Conservation (phyloP, 345 rosid genomes). For the Pistacia vera region DNA sequence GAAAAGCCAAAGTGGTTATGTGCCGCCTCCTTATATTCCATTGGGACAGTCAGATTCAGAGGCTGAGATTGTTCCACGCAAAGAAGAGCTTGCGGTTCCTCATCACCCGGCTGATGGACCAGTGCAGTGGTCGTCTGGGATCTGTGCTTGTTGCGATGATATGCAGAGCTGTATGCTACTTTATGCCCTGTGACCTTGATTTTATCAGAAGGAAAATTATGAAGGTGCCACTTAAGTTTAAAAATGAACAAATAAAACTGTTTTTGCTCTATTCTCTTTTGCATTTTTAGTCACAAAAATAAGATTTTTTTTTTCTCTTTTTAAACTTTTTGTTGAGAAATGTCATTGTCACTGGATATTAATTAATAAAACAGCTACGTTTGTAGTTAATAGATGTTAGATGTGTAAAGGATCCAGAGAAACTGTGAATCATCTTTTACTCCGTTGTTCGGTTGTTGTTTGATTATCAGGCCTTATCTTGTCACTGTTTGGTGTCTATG, state of each 20-base stretch:
- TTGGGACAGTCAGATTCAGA: constrained; percentile 63
- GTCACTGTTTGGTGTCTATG: neutral
- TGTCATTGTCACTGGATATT: neutral
- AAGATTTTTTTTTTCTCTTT: neutral
- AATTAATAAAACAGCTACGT: neutral
- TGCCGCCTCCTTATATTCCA: constrained; percentile 83
- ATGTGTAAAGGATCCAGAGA: neutral
- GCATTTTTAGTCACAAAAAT: neutral
- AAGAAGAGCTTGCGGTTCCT: constrained; percentile 28
- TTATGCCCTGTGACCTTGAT: constrained; percentile 68
- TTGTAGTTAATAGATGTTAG: neutral
- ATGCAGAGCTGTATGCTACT: constrained; percentile 96
- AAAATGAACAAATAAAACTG: constrained; percentile 1
- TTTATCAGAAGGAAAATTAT: constrained; percentile 42
- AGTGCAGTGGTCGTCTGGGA: constrained; percentile 88
- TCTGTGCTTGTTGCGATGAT: constrained; percentile 98
- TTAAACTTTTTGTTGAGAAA: neutral
- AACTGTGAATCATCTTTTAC: neutral
- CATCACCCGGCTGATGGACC: constrained; percentile 23
- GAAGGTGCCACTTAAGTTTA: constrained; percentile 62
- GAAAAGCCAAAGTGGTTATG: constrained; percentile 58
- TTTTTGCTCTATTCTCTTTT: neutral
- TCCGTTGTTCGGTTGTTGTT: neutral
- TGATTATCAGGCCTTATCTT: neutral
- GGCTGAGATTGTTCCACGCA: constrained; percentile 30